A percentile compares a stretch with the other conserved stretches of the same genome.
Evolutionary conservation across 805 yeast species (phyloP).

Genomic region (Kazachstania africana): DNA sequence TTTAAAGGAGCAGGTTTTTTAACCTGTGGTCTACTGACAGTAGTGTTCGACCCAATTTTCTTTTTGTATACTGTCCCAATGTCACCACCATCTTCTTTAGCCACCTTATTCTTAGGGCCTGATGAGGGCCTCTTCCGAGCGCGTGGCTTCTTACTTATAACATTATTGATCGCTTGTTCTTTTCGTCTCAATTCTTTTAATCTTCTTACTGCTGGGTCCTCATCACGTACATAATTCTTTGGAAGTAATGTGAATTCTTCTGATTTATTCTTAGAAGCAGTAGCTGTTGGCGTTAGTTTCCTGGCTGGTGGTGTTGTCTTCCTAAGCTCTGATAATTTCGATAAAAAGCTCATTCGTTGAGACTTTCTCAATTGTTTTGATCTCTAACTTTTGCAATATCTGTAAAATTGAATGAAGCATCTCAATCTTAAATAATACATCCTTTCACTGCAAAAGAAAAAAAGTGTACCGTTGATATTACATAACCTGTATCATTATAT

Average conservation of each 20-base stretch:
- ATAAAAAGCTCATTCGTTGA: constrained; percentile 22
- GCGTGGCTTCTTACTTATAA: constrained; percentile 24
- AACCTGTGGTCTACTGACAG: not conserved
- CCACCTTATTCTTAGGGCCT: not conserved
- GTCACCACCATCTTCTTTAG: constrained; percentile 7
- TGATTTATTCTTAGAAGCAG: not conserved
- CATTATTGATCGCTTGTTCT: constrained; percentile 35
- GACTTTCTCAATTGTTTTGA: too few relatives aligned
- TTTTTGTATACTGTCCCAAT: constrained; percentile 16
- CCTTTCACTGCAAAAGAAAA: too few relatives aligned
- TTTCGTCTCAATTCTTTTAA: constrained; percentile 53
- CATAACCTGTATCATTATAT: too few relatives aligned
- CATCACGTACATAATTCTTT: constrained; percentile 22
- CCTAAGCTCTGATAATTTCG: constrained; percentile 19
- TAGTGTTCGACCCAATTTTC: constrained; percentile 7
- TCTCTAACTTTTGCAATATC: too few relatives aligned
- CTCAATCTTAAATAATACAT: too few relatives aligned
- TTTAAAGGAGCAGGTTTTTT: constrained; percentile 22
- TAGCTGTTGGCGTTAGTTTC: not conserved
- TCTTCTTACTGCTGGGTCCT: constrained; percentile 62
- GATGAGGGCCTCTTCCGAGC: not conserved
- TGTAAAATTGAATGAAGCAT: too few relatives aligned
- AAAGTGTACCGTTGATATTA: too few relatives aligned
- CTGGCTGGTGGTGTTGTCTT: constrained; percentile 8
- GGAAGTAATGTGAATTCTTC: constrained; percentile 16